Evolutionary conservation across 1,284 basidiomycete genomes (phyloP), one percentile per base, ranked within the genome.

Genomic region (Trichosporon sp.): DNA sequence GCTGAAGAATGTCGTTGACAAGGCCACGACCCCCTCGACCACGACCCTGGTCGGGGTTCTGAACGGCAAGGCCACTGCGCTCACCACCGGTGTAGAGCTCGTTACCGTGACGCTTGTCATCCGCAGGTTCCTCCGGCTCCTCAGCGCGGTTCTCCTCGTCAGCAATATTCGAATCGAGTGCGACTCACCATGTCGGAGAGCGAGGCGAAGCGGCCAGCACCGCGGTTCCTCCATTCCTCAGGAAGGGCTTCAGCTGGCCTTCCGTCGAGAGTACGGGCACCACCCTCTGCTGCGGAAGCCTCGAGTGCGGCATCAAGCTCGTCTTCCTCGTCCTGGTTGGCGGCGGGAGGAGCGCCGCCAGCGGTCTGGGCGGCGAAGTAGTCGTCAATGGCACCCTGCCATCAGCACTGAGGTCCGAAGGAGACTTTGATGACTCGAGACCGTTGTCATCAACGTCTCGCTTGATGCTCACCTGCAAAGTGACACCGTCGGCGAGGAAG

Each of bases 31-130:
- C 59, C 25, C 60, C 56, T 1, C 37, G 31, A n/a, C 34, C 64
- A 6, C 36, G 36, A 11, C 67, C 65, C n/a, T 32, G 79, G 67
- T 87, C 85, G 7, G 95, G 95, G 74, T 94, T 92, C 80, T 96
- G 87, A 0, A 99, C 86, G 2, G 89, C 91, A 37, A 99, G 84
- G 0, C 94, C 95, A 79, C 94, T 96, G 71, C 89, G 83, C 76
- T 94, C 92, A 0, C 93, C 92, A 33, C 92, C 93, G 3, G 92
- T 87, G 61, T 78, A 81, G 25, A 80, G 71, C 83, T 88, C 29
- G 71, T 88, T 60, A 81, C 84, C 33, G 7, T 60, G 67, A 16
- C 69, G 60, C 19, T 52, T 56, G 33, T 56, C 64, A 5, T 71
- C 72, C 0, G 72, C 73, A 21, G 70, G 66, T 21, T 71, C 66